A percentile compares a stretch with the other conserved stretches of the same genome.
Conservation (phyloP, 371 early-diverging fungal genomes). For the Mortierella sp. region DNA sequence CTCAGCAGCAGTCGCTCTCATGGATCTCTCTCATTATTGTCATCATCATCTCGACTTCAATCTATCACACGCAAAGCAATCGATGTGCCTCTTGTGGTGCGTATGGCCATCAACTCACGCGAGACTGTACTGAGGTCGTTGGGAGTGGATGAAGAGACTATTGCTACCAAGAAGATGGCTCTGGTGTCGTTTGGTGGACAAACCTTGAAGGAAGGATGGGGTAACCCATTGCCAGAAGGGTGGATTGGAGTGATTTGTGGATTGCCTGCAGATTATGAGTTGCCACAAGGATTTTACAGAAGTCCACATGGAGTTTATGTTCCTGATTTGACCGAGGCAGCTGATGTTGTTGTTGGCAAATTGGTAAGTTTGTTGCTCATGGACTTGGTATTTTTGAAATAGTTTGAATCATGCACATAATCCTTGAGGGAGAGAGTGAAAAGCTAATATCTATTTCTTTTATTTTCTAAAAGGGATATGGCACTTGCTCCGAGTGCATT, state of each 20-base stretch:
- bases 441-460: background rate
- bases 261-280: conserved; percentile 62
- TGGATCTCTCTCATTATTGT: background rate
- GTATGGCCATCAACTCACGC: conserved; percentile 65
- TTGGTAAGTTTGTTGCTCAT: conserved; percentile 56
- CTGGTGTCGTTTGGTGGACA: conserved; percentile 87
- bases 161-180: conserved; percentile 68
- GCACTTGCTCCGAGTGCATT: conserved; percentile 86
- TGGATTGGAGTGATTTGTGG: conserved; percentile 86
- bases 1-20: background rate
- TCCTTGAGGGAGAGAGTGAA: too few relatives aligned
- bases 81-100: conserved; percentile 55
- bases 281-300: conserved; percentile 70
- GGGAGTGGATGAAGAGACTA: conserved; percentile 70
- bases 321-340: conserved; percentile 81
- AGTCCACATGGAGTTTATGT: conserved; percentile 77
- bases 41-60: background rate
- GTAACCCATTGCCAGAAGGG: conserved; percentile 73
- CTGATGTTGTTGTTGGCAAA: conserved; percentile 83
- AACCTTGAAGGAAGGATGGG: conserved; percentile 63
- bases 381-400: background rate
- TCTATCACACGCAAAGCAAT: conserved; percentile 26
- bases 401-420: too few relatives aligned
- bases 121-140: conserved; percentile 66
- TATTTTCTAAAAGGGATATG: conserved; percentile 88